Percentiles rank a stretch among this genome's conserved stretches.
These are phyloP conservation scores for Rehmannia glutinosa DNA, from an alignment of 257 asterid species.

Conservation along the genomic window DNA sequence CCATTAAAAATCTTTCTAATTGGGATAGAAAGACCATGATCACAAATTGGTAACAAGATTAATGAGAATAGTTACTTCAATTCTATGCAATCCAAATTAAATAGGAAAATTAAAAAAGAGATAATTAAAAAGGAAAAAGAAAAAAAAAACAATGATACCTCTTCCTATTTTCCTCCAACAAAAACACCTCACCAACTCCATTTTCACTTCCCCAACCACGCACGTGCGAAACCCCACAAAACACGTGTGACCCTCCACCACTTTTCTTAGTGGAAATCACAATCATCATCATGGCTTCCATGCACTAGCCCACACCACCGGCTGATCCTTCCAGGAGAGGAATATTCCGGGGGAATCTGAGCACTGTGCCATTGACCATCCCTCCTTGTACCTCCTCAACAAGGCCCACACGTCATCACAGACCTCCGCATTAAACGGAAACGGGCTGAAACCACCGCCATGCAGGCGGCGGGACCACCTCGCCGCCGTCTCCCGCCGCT, in stretches of 20 bases:
- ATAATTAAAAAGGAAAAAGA: not conserved
- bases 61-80: constrained; percentile 34
- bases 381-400: constrained; percentile 87
- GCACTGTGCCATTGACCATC: constrained; percentile 83
- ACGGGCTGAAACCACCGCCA: constrained; percentile 53
- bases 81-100: constrained; percentile 35
- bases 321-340: constrained; percentile 93
- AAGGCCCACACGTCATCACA: constrained; percentile 89
- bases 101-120: not conserved
- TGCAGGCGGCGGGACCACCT: constrained; percentile 77
- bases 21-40: constrained; percentile 9
- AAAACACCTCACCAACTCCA: constrained; percentile 28
- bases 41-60: constrained; percentile 20
- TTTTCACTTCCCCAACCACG: not conserved
- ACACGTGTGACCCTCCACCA: constrained; percentile 32
- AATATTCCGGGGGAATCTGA: constrained; percentile 81
- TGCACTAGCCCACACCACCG: constrained; percentile 99
- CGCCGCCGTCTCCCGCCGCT: constrained; percentile 78
- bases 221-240: constrained; percentile 34
- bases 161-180: constrained; percentile 22
- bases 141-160: constrained; percentile 19
- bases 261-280: constrained; percentile 11
- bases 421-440: constrained; percentile 69
- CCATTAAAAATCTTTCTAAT: not conserved
- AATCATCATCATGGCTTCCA: constrained; percentile 67